Percentiles rank a stretch among this genome's conserved stretches.
phyloP scores from a whole-genome alignment of 2,329 filamentous ascomycete genomes.

The Penicillium griseofulvum region DNA sequence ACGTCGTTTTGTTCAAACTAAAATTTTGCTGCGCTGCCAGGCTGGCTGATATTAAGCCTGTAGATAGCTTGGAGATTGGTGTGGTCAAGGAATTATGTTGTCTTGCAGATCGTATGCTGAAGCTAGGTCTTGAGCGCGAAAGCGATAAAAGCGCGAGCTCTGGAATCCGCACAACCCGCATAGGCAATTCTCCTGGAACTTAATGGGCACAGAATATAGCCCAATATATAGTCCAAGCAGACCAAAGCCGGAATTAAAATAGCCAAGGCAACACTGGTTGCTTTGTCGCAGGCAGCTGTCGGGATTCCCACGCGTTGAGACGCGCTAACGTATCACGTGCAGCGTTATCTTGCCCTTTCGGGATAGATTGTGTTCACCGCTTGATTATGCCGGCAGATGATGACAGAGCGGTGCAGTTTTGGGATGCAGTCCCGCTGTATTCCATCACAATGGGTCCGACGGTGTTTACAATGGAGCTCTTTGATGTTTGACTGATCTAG shows the following conservation, averaged over 20 bases:
- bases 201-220: not conserved
- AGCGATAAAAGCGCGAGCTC: slow-evolving; percentile 14
- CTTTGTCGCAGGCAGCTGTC: slow-evolving; percentile 1
- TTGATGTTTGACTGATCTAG: not conserved
- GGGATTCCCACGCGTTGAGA: slow-evolving; percentile 3
- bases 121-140: slow-evolving; percentile 13
- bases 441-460: slow-evolving; percentile 3
- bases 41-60: not conserved
- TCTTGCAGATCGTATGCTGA: not conserved
- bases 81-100: not conserved
- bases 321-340: slow-evolving; percentile 17
- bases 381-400: slow-evolving; percentile 23
- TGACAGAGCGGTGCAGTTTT: slow-evolving; percentile 16
- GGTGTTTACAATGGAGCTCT: not conserved
- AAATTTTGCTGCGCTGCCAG: not conserved
- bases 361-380: slow-evolving; percentile 22
- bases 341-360: slow-evolving; percentile 11
- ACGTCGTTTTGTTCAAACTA: not conserved
- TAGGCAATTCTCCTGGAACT: slow-evolving; percentile 4
- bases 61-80: not conserved
- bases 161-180: slow-evolving; percentile 14
- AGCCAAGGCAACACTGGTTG: slow-evolving; percentile 1
- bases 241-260: not conserved
- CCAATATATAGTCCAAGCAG: slow-evolving; percentile 4
- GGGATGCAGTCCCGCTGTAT: slow-evolving; percentile 6